Evolutionary conservation across 768 basidiomycete genomes (phyloP).

Genomic region (Lanmaoa pseudosensibilis): DNA sequence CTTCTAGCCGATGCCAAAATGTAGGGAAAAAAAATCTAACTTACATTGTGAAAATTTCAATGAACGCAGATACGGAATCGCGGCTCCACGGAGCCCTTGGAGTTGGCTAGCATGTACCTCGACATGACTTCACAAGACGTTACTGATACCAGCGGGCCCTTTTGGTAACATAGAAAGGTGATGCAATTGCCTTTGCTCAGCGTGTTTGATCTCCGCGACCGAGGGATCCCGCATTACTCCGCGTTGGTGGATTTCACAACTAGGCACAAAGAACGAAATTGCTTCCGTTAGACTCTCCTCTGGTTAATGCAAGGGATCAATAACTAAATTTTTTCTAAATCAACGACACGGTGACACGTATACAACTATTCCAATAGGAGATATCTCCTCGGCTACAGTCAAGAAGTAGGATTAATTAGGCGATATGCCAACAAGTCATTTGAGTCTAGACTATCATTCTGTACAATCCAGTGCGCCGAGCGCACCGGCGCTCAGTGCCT

Average conservation of each 20-base stretch:
- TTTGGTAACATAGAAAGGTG: constrained; percentile 2
- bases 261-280: constrained; percentile 21
- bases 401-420: constrained; percentile 30
- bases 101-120: constrained; percentile 3
- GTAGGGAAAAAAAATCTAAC: not conserved
- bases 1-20: not conserved
- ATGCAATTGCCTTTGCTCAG: constrained; percentile 3
- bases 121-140: constrained; percentile 1
- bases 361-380: constrained; percentile 21
- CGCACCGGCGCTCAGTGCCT: constrained; percentile 20
- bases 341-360: constrained; percentile 1
- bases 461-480: constrained; percentile 4
- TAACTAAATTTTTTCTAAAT: constrained; percentile 3
- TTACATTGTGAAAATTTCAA: not conserved
- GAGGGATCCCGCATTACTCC: constrained; percentile 2
- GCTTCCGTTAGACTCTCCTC: constrained; percentile 31
- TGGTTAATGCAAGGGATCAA: constrained; percentile 9
- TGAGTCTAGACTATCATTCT: constrained; percentile 12
- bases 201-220: constrained; percentile 34
- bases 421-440: constrained; percentile 13
- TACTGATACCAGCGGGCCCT: constrained; percentile 3
- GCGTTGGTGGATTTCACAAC: constrained; percentile 5
- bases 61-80: not conserved
- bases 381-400: constrained; percentile 28
- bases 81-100: constrained; percentile 31